Percentiles rank a stretch among this genome's conserved stretches.
Conservation (phyloP, 225 moss, liverwort and hornwort genomes). For the Polytrichum formosum region DNA sequence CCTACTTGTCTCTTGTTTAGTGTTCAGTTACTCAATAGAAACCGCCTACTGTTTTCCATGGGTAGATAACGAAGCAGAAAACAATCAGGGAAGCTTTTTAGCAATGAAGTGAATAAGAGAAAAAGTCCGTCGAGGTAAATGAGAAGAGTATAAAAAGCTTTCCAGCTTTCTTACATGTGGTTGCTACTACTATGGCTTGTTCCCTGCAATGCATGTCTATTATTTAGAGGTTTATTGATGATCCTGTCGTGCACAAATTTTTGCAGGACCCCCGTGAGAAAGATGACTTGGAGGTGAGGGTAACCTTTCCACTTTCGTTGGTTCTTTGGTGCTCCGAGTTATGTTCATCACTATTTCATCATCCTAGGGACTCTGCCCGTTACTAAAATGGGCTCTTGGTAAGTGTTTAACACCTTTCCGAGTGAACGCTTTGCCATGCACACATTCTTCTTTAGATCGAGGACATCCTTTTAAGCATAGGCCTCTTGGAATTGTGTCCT, state of each 20-base stretch:
- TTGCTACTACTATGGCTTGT: too few relatives aligned
- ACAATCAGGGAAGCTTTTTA: too few relatives aligned
- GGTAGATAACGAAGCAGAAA: too few relatives aligned
- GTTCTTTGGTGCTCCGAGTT: constrained; percentile 41
- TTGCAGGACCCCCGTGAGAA: constrained; percentile 27
- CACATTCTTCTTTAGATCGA: not conserved
- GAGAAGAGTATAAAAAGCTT: too few relatives aligned
- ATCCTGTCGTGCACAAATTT: constrained; percentile 3
- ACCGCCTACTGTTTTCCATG: too few relatives aligned
- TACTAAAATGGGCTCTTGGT: constrained; percentile 20
- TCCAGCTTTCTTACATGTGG: too few relatives aligned
- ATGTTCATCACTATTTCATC: constrained; percentile 28
- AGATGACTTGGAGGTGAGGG: constrained; percentile 13
- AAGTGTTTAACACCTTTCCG: constrained; percentile 10
- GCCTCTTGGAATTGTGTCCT: not conserved
- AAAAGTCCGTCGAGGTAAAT: too few relatives aligned
- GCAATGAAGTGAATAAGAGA: too few relatives aligned
- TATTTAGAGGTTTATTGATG: too few relatives aligned
- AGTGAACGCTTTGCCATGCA: not conserved
- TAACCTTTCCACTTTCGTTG: constrained; percentile 32
- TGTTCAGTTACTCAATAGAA: not conserved
- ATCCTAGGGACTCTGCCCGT: constrained; percentile 7
- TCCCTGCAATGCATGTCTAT: too few relatives aligned
- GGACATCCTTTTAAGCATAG: too few relatives aligned
- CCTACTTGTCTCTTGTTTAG: not conserved